Conservation (phyloP, 768 basidiomycete species). For the Lyophyllum semitale region DNA sequence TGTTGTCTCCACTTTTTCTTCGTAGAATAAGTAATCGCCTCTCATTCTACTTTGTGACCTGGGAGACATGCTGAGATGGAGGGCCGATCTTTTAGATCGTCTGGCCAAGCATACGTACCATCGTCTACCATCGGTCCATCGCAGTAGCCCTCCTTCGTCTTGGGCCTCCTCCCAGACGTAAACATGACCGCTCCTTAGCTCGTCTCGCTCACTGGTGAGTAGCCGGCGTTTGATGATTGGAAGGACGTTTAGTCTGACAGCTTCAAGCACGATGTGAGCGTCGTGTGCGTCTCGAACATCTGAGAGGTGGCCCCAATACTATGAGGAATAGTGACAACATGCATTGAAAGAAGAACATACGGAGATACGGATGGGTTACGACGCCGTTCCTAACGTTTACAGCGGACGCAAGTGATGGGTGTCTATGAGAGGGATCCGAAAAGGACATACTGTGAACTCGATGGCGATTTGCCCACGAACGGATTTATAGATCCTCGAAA, state of each 20-base stretch:
- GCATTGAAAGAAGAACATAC: slow-evolving; percentile 27
- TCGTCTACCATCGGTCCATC: slow-evolving; percentile 83
- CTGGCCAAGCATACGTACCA: slow-evolving; percentile 44
- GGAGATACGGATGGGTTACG: slow-evolving; percentile 52
- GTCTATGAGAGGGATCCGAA: slow-evolving; percentile 17
- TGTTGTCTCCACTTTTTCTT: slow-evolving; percentile 80
- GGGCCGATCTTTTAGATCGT: neutral
- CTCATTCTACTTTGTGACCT: slow-evolving; percentile 89
- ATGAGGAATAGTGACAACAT: neutral
- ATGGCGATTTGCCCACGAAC: slow-evolving; percentile 3
- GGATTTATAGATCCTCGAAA: slow-evolving; percentile 25
- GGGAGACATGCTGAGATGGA: neutral
- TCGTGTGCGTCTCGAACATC: slow-evolving; percentile 82
- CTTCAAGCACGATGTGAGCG: slow-evolving; percentile 75
- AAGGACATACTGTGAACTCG: slow-evolving; percentile 20
- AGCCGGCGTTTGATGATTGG: slow-evolving; percentile 74
- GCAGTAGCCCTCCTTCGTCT: slow-evolving; percentile 65
- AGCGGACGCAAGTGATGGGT: slow-evolving; percentile 21
- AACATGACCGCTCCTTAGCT: slow-evolving; percentile 70
- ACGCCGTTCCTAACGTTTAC: slow-evolving; percentile 26
- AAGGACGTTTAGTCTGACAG: slow-evolving; percentile 68
- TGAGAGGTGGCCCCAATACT: slow-evolving; percentile 23
- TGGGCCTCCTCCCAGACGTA: slow-evolving; percentile 89
- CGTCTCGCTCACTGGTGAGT: slow-evolving; percentile 69
- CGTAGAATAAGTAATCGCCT: slow-evolving; percentile 81